A percentile compares a stretch with the other conserved stretches of the same genome.
Evolutionary conservation across 2,329 filamentous ascomycete genomes (phyloP).

Genomic region (Elsinoe perseae): DNA sequence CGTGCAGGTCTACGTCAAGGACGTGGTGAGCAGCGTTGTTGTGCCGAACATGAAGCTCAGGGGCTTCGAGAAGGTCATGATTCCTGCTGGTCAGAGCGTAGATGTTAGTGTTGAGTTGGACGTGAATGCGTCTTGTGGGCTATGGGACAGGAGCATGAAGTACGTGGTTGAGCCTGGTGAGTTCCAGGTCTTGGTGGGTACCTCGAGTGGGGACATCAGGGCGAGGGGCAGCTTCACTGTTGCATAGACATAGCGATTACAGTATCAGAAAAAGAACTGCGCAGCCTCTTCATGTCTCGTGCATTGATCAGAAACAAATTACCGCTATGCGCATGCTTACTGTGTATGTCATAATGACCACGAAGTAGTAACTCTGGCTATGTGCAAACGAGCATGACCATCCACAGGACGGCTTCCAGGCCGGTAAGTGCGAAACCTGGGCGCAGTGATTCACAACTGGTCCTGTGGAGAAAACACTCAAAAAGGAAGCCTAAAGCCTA

Average conservation of each 20-base stretch:
- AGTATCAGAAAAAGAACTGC: no score
- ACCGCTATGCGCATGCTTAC: no score
- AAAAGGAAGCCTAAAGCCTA: neutral
- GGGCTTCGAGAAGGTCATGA: conserved; percentile 58
- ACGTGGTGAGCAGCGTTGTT: conserved; percentile 54
- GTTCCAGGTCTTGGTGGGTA: conserved; percentile 55
- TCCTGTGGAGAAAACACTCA: neutral
- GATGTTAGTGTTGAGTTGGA: conserved; percentile 46
- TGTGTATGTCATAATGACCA: no score
- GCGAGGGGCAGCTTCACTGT: conserved; percentile 52
- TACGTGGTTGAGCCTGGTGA: conserved; percentile 68
- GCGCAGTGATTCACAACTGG: no score
- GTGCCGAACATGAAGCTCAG: conserved; percentile 58
- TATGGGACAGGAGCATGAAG: conserved; percentile 55
- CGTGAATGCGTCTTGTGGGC: conserved; percentile 42
- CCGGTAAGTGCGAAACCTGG: no score
- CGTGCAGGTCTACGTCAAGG: conserved; percentile 60
- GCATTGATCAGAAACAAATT: no score
- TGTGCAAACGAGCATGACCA: no score
- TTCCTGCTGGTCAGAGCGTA: conserved; percentile 53
- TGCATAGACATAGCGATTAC: neutral
- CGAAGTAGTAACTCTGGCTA: no score
- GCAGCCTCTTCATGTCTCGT: no score
- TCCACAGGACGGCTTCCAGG: no score
- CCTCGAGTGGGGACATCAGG: conserved; percentile 50